Evolutionary conservation across 768 basidiomycete species (phyloP), one percentile per base, ranked within the genome.

Genomic region (Gautieria morchelliformis): DNA sequence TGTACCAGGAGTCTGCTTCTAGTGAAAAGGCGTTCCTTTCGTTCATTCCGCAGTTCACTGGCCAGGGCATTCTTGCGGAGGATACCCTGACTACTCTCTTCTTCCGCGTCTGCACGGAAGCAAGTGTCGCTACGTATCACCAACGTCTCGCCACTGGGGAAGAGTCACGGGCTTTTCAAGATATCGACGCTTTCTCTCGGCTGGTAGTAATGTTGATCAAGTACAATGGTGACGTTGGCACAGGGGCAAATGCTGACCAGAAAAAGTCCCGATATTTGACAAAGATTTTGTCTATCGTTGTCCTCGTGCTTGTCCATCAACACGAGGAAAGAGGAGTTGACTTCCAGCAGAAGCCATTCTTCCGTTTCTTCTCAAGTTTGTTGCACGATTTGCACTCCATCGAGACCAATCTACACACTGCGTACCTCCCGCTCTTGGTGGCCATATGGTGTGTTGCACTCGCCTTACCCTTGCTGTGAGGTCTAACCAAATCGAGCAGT

Each of bases 141-240:
- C 85, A 89, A 68, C 84, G 81, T 63, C 72, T 86, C 37, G 78
- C 84, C 24, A 74, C 82, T 10, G 85, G 87, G 46, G 87, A 92
- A 64, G 81, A 78, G 60, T 81, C 81, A 37, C 81, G 82, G 57
- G 83, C 89, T 22, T 97, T 94, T 76, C 93, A 91, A 68, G 89
- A 93, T 15, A 76, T 98, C 64, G 96, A 99, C 70, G 93, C 96
- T 1, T 84, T 97, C 77, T 92, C 95, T 39, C 83, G 93, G 61
- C 77, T 99, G 60, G 91, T 99, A 62, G 89, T 92, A 37, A 93
- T 96, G 71, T 94, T 99, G 73, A 93, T 98, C 81, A 98, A 98
- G 75, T 97, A 98, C 69, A 95, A 98, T 63, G 96, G 94, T 11
- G 96, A 99, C 72, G 90, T 93, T 27, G 70, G 68, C 39, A 84